These are phyloP conservation scores for Aspergillus conjunctus DNA, from an alignment of 495 filamentous ascomycete genomes.

Conservation along the genomic window DNA sequence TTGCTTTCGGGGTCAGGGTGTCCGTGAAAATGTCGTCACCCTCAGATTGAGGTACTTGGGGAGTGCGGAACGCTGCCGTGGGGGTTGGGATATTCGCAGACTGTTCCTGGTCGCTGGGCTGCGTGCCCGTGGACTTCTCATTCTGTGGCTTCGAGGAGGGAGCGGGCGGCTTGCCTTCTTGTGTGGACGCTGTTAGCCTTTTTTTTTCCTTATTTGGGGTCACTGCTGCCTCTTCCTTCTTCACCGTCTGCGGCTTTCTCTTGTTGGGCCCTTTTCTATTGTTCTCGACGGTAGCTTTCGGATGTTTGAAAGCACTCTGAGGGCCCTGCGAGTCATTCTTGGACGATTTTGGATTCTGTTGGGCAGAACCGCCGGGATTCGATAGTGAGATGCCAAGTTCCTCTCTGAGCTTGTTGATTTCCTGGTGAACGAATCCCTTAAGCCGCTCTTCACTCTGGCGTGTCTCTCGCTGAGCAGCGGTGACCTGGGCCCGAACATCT, in stretches of 20 bases:
- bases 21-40: neutral
- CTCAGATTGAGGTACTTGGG: neutral
- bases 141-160: neutral
- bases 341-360: neutral
- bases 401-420: slow-evolving; percentile 17
- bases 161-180: slow-evolving; percentile 6
- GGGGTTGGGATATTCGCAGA: slow-evolving; percentile 16
- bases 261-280: slow-evolving; percentile 11
- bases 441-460: slow-evolving; percentile 20
- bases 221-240: neutral
- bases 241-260: slow-evolving; percentile 6
- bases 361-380: neutral
- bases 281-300: neutral
- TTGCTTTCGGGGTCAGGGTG: neutral
- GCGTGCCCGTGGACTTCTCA: neutral
- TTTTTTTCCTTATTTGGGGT: slow-evolving; percentile 2
- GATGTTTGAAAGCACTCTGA: neutral
- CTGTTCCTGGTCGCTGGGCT: neutral
- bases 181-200: neutral
- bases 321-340: neutral
- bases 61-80: slow-evolving; percentile 17
- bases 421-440: slow-evolving; percentile 14
- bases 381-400: slow-evolving; percentile 10
- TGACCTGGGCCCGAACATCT: slow-evolving; percentile 19
- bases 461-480: slow-evolving; percentile 16